A percentile compares a stretch with the other conserved stretches of the same genome.
Conservation (phyloP, 176 grass and related monocot genomes). For the Secale cereale region DNA sequence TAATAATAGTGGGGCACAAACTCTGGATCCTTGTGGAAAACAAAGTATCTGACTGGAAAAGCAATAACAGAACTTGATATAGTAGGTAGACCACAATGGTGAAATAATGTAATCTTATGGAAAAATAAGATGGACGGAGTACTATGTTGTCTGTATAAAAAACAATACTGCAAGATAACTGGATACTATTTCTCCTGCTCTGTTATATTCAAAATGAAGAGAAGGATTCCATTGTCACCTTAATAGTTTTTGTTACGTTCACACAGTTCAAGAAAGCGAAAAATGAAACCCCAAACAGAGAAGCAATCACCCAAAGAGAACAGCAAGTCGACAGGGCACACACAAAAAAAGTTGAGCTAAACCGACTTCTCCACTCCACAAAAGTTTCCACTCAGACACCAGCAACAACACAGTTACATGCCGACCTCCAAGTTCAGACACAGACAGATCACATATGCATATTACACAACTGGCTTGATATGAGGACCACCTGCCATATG, state of each 20-base stretch:
- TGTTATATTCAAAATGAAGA: conserved; percentile 18
- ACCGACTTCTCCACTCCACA: too few relatives aligned
- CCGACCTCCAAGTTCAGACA: too few relatives aligned
- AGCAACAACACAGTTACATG: too few relatives aligned
- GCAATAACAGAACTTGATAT: conserved; percentile 26
- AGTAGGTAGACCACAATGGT: too few relatives aligned
- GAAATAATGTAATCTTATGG: conserved; percentile 27
- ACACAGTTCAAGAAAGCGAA: conserved; percentile 55
- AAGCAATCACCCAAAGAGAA: too few relatives aligned
- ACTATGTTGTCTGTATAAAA: background rate
- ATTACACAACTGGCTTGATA: too few relatives aligned
- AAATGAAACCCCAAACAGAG: too few relatives aligned
- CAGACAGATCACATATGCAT: too few relatives aligned
- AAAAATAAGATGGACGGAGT: conserved; percentile 14
- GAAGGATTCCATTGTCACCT: conserved; percentile 45
- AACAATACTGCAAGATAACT: background rate
- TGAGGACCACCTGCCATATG: too few relatives aligned
- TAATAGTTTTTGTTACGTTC: conserved; percentile 73
- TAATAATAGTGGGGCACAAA: conserved; percentile 85
- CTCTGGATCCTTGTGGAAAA: conserved; percentile 93
- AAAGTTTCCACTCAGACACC: too few relatives aligned
- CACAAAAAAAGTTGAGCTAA: too few relatives aligned
- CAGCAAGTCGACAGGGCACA: too few relatives aligned
- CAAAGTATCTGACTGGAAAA: conserved; percentile 74
- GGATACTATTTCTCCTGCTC: conserved; percentile 22